Percentiles rank a stretch among this genome's conserved stretches.
Evolutionary conservation across 2,329 filamentous ascomycete species (phyloP).

Genomic region (Fusarium drepaniforme): DNA sequence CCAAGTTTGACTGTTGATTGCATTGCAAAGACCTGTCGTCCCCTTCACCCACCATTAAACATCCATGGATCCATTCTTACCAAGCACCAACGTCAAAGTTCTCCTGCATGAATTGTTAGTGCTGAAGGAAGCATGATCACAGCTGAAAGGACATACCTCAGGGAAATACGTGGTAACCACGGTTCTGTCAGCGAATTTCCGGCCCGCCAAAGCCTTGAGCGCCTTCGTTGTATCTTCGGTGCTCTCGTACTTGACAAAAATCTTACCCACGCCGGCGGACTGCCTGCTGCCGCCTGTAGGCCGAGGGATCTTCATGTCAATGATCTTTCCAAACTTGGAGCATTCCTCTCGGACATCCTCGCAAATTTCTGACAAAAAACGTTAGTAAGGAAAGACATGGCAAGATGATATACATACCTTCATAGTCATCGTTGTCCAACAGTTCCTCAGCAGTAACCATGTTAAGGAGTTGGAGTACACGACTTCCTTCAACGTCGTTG

Average conservation of each 20-base stretch:
- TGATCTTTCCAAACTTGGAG: slow-evolving; percentile 85
- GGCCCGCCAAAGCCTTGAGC: slow-evolving; percentile 87
- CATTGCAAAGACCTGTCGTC: slow-evolving; percentile 15
- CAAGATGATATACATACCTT: slow-evolving; percentile 70
- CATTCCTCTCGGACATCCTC: slow-evolving; percentile 96
- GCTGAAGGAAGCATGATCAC: not conserved
- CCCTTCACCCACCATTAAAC: slow-evolving; percentile 22
- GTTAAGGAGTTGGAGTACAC: slow-evolving; percentile 93
- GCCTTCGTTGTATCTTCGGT: slow-evolving; percentile 85
- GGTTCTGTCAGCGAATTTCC: slow-evolving; percentile 96
- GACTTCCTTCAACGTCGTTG: slow-evolving; percentile 80
- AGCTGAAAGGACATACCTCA: slow-evolving; percentile 69
- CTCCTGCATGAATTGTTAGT: slow-evolving; percentile 70
- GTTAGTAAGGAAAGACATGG: slow-evolving; percentile 49
- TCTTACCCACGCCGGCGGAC: slow-evolving; percentile 93
- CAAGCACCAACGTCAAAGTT: slow-evolving; percentile 94
- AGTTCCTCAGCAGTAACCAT: slow-evolving; percentile 98
- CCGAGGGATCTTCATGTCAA: slow-evolving; percentile 93
- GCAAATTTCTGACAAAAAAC: slow-evolving; percentile 79
- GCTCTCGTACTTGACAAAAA: slow-evolving; percentile 93
- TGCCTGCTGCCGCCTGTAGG: slow-evolving; percentile 86
- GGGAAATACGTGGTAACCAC: slow-evolving; percentile 97
- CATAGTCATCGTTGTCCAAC: slow-evolving; percentile 93
- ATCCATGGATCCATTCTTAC: slow-evolving; percentile 59
- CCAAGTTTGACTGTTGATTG: slow-evolving; percentile 22